These are phyloP conservation scores for Rhinocladiella similis DNA, from an alignment of 2,329 filamentous ascomycete genomes.

Conservation along the genomic window DNA sequence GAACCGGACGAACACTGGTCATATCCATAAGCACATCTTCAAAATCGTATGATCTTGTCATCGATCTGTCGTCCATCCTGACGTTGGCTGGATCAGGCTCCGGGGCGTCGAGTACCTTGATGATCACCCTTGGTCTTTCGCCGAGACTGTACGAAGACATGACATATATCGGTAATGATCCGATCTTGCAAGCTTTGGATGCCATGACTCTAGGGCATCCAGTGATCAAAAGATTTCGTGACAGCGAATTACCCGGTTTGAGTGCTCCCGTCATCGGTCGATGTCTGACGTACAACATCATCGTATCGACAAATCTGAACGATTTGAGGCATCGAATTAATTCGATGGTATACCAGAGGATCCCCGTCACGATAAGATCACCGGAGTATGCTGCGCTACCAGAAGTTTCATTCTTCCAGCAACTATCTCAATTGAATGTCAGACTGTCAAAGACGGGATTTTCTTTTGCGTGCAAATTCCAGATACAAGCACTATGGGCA, in stretches of 20 bases:
- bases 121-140: background rate
- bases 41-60: slow-evolving; percentile 3
- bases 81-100: background rate
- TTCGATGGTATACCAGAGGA: slow-evolving; percentile 31
- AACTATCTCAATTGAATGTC: slow-evolving; percentile 24
- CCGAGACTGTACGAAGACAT: slow-evolving; percentile 6
- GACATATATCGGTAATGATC: background rate
- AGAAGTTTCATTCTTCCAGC: slow-evolving; percentile 2
- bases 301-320: slow-evolving; percentile 32
- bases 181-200: too few species aligned
- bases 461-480: slow-evolving; percentile 59
- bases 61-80: slow-evolving; percentile 2
- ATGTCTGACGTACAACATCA: slow-evolving; percentile 54
- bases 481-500: slow-evolving; percentile 50
- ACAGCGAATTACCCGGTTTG: slow-evolving; percentile 1
- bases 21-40: background rate
- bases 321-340: slow-evolving; percentile 25
- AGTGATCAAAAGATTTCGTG: slow-evolving; percentile 32
- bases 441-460: slow-evolving; percentile 39
- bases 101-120: background rate
- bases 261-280: slow-evolving; percentile 38
- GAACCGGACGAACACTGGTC: slow-evolving; percentile 12
- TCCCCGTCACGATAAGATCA: slow-evolving; percentile 30
- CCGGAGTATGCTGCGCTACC: slow-evolving; percentile 10
- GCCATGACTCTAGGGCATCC: background rate